Evolutionary conservation across 306 rosid genomes (phyloP), one percentile per base, ranked within the genome.

Genomic region (Cucumis hystrix): DNA sequence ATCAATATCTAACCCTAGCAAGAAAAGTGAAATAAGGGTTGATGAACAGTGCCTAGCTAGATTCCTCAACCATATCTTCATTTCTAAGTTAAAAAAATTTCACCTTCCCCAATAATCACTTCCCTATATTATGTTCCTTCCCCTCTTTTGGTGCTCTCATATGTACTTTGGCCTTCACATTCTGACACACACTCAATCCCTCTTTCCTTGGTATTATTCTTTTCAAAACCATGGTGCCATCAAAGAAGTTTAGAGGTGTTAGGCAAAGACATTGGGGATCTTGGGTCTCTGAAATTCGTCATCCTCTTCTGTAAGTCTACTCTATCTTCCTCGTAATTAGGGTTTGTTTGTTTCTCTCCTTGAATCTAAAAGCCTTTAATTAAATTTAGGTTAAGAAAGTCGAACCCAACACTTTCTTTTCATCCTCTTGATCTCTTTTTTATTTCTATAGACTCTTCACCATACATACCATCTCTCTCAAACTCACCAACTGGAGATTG

Each of bases 191-290:
- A 17, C 15, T 72, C 66, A 1, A 35, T 61, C 57, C 58, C 10
- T 77, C 67, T n/a, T 20, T 6, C 23, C 20, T 52, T 52, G 9
- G 5, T 16, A 15, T 16, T 16, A 5, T 6, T 59, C 79, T 61
- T 79, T 28, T 6, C 56, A 69, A 45, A 45, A 70, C 8, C 69
- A 84, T 81, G 86, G 87, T 79, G 57, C 82, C 78, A 37, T 74
- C 89, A 23, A 84, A 86, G 83, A 86, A 86, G 86, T 84, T 82
- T 83, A 82, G 87, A 82, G 89, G 89, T 6, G 89, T 86, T 43
- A 76, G 89, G 81, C 89, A 86, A 76, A 79, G 89, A 13, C 87
- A 86, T 0, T 86, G 89, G 89, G 89, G 89, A 23, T 86, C 89
- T 6, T 86, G 89, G 89, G 89, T 86, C 18, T 74, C 89, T 4